Evolutionary conservation across 257 asterid genomes (phyloP), one percentile per base, ranked within the genome.

Genomic region (Penstemon eatonii): DNA sequence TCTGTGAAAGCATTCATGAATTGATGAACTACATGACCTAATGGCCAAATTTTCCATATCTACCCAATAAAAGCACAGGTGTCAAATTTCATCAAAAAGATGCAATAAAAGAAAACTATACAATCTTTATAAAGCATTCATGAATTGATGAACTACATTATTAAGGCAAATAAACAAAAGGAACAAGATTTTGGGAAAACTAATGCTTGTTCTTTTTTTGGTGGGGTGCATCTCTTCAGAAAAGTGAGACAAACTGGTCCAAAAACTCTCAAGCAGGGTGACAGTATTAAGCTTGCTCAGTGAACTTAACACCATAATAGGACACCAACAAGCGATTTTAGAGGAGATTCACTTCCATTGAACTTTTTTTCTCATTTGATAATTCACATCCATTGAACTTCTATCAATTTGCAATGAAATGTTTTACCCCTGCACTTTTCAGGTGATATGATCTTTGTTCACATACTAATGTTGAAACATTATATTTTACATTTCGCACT

Each of bases 1-100:
- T 94, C 99, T 2, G 96, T 94, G 66, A 94, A 94, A 51, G 96
- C 99, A 80, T 79, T 94, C 99, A 91, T 94, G 81, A 94, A 91
- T 68, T 89, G 95, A 78, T 89, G 91, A 74, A 94, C 86, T 50
- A 86, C 81, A 64, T 86, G 84, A 69, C 97, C 99, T 62, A 94
- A 66, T 54, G 96, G 97, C 97, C 97, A 94, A 64, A 91, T 83
- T 82, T 88, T 88, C 97, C 97, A 94, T 78, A 87, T 79, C 97
- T 94, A 79, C 69, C 75, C 55, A 78, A 67, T 7, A 62, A 61
- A 64, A 68, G 50, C 61, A 65, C 59, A 67, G 52, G 66, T 71
- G 63, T 56, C 51, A 18, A 60, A 69, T 68, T 36, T 25, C 60
- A 37, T n/a, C 40, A 43, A 37, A 43, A 33, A 60, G 43, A 52